These are phyloP conservation scores for Chlorella variabilis DNA, from an alignment of 163 green algal genomes.

Conservation along the genomic window DNA sequence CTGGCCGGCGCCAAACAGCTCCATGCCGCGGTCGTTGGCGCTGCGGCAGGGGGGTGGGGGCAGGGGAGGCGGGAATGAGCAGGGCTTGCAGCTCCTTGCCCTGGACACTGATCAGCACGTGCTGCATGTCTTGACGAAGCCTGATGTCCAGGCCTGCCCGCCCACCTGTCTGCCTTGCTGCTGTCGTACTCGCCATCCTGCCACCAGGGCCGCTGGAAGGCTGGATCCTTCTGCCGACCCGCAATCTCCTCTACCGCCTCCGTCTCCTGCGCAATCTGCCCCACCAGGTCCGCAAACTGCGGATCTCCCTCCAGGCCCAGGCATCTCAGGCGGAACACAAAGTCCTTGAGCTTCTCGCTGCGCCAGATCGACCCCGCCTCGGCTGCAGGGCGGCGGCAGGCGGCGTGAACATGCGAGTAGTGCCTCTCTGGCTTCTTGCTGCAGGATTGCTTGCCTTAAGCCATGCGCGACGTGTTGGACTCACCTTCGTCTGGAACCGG, in stretches of 20 bases:
- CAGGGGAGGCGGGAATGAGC: too few relatives aligned
- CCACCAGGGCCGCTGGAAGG: slow-evolving; percentile 52
- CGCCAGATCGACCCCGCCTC: slow-evolving; percentile 49
- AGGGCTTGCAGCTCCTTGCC: too few relatives aligned
- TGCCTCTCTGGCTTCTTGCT: neutral
- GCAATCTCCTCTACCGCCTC: slow-evolving; percentile 42
- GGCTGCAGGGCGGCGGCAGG: slow-evolving; percentile 12
- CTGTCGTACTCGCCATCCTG: slow-evolving; percentile 59
- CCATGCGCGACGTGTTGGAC: neutral
- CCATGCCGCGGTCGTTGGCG: slow-evolving; percentile 45
- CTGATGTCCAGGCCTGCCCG: neutral
- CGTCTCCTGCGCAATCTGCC: slow-evolving; percentile 31
- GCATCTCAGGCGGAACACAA: slow-evolving; percentile 27
- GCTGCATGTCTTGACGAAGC: too few relatives aligned
- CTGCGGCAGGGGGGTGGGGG: slow-evolving; percentile 6
- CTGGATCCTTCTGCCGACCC: slow-evolving; percentile 22
- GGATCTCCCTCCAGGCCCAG: slow-evolving; percentile 35
- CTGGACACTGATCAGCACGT: too few relatives aligned
- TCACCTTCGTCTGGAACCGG: slow-evolving; percentile 28
- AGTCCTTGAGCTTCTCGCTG: slow-evolving; percentile 34
- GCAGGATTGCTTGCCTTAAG: neutral
- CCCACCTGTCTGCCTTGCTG: slow-evolving; percentile 46
- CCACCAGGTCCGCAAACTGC: slow-evolving; percentile 23
- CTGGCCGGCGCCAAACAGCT: slow-evolving; percentile 27
- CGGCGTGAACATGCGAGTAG: neutral